phyloP scores from a whole-genome alignment of 192 early-diverging fungal genomes.

The Rhizophagus sp. region DNA sequence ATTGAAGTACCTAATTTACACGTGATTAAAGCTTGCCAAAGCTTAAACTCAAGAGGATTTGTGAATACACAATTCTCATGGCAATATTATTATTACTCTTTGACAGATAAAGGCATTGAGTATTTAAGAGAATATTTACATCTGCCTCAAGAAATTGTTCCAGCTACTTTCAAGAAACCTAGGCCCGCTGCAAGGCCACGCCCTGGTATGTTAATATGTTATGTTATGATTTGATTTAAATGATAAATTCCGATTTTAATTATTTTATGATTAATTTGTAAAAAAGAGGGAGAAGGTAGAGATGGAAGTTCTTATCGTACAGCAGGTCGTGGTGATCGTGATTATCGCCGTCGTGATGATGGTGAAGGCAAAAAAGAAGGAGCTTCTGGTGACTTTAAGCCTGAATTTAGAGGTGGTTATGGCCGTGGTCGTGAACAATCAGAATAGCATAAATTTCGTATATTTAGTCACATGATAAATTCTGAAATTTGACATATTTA shows the following conservation, averaged over 20 bases:
- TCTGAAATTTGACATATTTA: too few relatives aligned
- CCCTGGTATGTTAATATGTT: constrained; percentile 51
- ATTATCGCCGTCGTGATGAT: constrained; percentile 83
- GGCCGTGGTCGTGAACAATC: constrained; percentile 11
- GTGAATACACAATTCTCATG: constrained; percentile 99
- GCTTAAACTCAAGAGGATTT: constrained; percentile 87
- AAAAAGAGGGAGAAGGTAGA: constrained; percentile 57
- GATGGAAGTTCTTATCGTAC: constrained; percentile 55
- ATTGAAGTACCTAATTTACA: constrained; percentile 97
- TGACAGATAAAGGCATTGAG: constrained; percentile 97
- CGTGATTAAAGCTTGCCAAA: constrained; percentile 99
- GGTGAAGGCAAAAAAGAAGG: constrained; percentile 80
- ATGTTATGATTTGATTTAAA: background rate
- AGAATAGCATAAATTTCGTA: background rate
- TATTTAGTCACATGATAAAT: too few relatives aligned
- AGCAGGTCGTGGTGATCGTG: constrained; percentile 72
- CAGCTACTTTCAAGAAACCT: constrained; percentile 96
- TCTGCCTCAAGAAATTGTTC: constrained; percentile 96
- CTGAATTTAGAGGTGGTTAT: constrained; percentile 93
- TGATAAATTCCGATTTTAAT: background rate
- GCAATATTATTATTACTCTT: constrained; percentile 99
- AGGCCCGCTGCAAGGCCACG: constrained; percentile 73
- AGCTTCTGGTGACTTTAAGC: constrained; percentile 90
- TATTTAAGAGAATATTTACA: constrained; percentile 97
- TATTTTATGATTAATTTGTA: background rate